Conservation (phyloP, 768 basidiomycete genomes). For the Collybia sp. region DNA sequence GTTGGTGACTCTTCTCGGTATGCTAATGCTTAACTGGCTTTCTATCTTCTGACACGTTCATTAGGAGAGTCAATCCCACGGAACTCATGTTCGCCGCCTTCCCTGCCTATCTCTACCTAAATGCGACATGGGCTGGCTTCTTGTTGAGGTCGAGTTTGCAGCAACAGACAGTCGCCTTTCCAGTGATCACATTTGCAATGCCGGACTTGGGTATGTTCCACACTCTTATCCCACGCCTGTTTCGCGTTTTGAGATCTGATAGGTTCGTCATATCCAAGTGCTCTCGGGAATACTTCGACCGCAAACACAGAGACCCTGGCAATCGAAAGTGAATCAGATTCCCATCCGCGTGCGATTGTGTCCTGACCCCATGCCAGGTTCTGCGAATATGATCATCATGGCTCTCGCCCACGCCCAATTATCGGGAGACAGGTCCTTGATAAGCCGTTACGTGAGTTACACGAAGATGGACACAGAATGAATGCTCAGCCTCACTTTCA, state of each 20-base stretch:
- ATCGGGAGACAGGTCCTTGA: slow-evolving; percentile 45
- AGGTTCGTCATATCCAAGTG: slow-evolving; percentile 38
- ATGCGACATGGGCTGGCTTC: slow-evolving; percentile 24
- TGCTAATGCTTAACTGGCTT: slow-evolving; percentile 1
- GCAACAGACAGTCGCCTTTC: slow-evolving; percentile 62
- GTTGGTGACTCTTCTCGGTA: background rate
- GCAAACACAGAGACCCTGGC: slow-evolving; percentile 52
- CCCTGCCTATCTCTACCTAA: slow-evolving; percentile 50
- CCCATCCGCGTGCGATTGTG: background rate
- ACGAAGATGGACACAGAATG: too few relatives aligned
- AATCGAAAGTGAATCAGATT: slow-evolving; percentile 32
- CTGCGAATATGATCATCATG: slow-evolving; percentile 76
- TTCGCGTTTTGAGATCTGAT: background rate
- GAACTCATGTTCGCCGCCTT: slow-evolving; percentile 52
- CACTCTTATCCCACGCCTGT: background rate
- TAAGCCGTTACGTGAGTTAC: slow-evolving; percentile 38
- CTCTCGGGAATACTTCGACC: slow-evolving; percentile 35
- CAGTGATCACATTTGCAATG: slow-evolving; percentile 56
- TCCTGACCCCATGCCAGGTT: slow-evolving; percentile 36
- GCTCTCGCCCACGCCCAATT: slow-evolving; percentile 55
- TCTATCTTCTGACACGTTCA: background rate
- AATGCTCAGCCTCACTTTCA: too few relatives aligned
- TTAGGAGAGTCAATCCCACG: slow-evolving; percentile 43
- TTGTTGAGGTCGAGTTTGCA: slow-evolving; percentile 55
- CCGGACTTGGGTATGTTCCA: slow-evolving; percentile 61